phyloP scores from a whole-genome alignment of 1,139 yeast species.

The Suhomyces terraborum region DNA sequence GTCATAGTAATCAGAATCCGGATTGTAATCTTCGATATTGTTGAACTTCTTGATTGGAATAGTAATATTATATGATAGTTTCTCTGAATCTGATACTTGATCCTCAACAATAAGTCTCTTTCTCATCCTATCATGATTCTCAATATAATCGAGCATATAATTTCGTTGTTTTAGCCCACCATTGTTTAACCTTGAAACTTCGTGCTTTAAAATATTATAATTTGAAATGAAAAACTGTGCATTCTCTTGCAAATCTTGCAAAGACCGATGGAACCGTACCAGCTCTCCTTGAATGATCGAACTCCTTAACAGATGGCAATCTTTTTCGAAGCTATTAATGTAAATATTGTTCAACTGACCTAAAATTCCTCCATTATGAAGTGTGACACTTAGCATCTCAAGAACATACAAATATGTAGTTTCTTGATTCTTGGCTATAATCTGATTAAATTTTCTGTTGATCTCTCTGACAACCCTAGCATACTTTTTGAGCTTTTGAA shows the following conservation, averaged over 20 bases:
- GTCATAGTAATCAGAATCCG: slow-evolving; percentile 8
- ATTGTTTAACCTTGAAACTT: slow-evolving; percentile 40
- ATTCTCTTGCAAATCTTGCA: slow-evolving; percentile 68
- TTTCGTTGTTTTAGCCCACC: slow-evolving; percentile 22
- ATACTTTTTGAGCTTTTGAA: slow-evolving; percentile 29
- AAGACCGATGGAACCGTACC: slow-evolving; percentile 48
- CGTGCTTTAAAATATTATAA: slow-evolving; percentile 50
- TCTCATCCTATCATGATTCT: slow-evolving; percentile 67
- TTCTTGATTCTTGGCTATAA: slow-evolving; percentile 25
- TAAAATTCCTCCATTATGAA: slow-evolving; percentile 43
- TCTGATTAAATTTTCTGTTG: slow-evolving; percentile 25
- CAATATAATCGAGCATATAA: slow-evolving; percentile 64
- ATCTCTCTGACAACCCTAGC: slow-evolving; percentile 35
- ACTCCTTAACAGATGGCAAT: slow-evolving; percentile 47
- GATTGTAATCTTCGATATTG: slow-evolving; percentile 4
- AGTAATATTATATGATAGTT: slow-evolving; percentile 40
- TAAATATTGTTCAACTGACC: slow-evolving; percentile 40
- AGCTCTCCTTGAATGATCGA: slow-evolving; percentile 52
- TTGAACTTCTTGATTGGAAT: slow-evolving; percentile 39
- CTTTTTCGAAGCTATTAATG: slow-evolving; percentile 44
- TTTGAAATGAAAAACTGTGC: slow-evolving; percentile 49
- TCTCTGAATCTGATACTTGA: slow-evolving; percentile 47
- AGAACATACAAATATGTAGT: slow-evolving; percentile 28
- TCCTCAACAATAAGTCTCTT: slow-evolving; percentile 57
- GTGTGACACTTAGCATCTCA: slow-evolving; percentile 38